Conservation (phyloP, 495 filamentous ascomycete species). For the Glonium stellatum region DNA sequence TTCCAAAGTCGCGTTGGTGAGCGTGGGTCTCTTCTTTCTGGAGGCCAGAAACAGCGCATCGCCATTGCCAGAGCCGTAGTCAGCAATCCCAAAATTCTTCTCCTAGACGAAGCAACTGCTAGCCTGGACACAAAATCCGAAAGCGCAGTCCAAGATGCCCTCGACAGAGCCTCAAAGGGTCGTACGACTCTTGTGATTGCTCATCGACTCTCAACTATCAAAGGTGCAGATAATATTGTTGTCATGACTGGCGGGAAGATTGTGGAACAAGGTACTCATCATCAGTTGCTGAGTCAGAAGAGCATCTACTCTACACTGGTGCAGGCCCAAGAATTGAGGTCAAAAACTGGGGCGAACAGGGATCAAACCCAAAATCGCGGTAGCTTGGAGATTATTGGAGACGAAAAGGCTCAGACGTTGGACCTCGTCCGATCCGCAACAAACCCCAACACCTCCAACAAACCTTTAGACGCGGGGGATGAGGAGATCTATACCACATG, state of each 20-base stretch:
- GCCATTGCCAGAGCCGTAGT: constrained; percentile 84
- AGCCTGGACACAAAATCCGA: constrained; percentile 95
- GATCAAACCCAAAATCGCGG: background rate
- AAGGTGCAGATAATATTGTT: constrained; percentile 88
- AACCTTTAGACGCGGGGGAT: constrained; percentile 44
- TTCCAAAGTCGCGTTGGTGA: constrained; percentile 96
- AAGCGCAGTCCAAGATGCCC: constrained; percentile 86
- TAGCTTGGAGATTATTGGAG: background rate
- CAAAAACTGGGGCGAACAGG: constrained; percentile 33
- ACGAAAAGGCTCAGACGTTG: constrained; percentile 8
- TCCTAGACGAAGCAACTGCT: constrained; percentile 91
- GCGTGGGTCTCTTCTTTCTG: constrained; percentile 83
- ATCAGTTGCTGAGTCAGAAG: constrained; percentile 53
- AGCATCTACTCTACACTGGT: constrained; percentile 71
- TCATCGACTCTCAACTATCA: constrained; percentile 90
- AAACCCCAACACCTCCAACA: constrained; percentile 32
- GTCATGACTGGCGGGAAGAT: constrained; percentile 80
- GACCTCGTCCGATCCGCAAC: constrained; percentile 14
- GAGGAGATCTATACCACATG: constrained; percentile 60
- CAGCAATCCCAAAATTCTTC: constrained; percentile 86
- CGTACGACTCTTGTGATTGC: constrained; percentile 95
- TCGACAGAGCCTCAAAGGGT: constrained; percentile 81
- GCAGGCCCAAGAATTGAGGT: constrained; percentile 69
- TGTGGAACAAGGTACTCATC: constrained; percentile 82
- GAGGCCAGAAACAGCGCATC: constrained; percentile 95